Percentiles rank a stretch among this genome's conserved stretches.
These are phyloP conservation scores for Colletotrichum lentis DNA, from an alignment of 2,329 filamentous ascomycete genomes.

Conservation along the genomic window DNA sequence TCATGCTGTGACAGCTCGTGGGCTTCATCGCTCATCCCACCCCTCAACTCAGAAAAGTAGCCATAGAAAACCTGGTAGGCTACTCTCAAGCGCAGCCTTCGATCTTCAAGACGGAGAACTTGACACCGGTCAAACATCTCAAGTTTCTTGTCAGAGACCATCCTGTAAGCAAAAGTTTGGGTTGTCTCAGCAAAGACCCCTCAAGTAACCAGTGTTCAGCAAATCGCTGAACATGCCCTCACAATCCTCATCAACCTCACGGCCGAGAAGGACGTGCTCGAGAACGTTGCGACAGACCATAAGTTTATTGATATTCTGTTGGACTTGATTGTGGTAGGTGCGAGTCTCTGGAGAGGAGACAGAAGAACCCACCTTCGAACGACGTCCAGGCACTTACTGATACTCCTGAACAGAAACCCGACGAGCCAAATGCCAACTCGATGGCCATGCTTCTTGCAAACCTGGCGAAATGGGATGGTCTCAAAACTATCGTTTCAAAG, in stretches of 20 bases:
- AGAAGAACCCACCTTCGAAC: slow-evolving; percentile 18
- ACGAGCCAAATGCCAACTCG: slow-evolving; percentile 84
- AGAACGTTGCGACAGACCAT: slow-evolving; percentile 78
- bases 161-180: slow-evolving; percentile 61
- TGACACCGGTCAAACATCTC: slow-evolving; percentile 83
- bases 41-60: slow-evolving; percentile 86
- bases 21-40: slow-evolving; percentile 94
- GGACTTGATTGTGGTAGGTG: slow-evolving; percentile 74
- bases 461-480: slow-evolving; percentile 78
- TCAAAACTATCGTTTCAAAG: slow-evolving; percentile 73
- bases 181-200: background rate
- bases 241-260: slow-evolving; percentile 90
- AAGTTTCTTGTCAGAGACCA: slow-evolving; percentile 89
- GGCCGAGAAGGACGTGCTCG: slow-evolving; percentile 77
- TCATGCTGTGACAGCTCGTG: slow-evolving; percentile 71
- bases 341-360: background rate
- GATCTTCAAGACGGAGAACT: slow-evolving; percentile 83
- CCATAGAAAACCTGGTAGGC: slow-evolving; percentile 85
- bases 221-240: slow-evolving; percentile 91
- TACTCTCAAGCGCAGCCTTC: slow-evolving; percentile 77
- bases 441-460: slow-evolving; percentile 94
- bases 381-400: background rate
- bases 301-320: slow-evolving; percentile 80
- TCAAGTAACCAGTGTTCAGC: slow-evolving; percentile 54
- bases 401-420: slow-evolving; percentile 61